A percentile compares a stretch with the other conserved stretches of the same genome.
Evolutionary conservation across 2,329 filamentous ascomycete species (phyloP).

Genomic region (Chrysoporthe austroafricana): DNA sequence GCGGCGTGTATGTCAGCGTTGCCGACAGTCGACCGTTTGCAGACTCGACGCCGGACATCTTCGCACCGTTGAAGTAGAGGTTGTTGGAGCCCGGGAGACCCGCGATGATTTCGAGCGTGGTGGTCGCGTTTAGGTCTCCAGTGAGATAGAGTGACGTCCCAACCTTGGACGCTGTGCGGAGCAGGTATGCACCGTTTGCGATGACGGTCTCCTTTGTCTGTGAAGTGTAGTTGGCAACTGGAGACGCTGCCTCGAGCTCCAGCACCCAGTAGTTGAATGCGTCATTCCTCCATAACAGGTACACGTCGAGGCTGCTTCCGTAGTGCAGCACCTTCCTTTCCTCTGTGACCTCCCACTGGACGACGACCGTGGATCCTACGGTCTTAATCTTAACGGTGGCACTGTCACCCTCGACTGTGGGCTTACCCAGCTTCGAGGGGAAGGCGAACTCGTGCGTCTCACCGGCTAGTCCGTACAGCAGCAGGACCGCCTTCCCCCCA

Average conservation of each 20-base stretch:
- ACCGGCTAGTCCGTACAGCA: slow-evolving; percentile 65
- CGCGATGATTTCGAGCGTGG: slow-evolving; percentile 69
- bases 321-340: slow-evolving; percentile 39
- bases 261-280: slow-evolving; percentile 73
- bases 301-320: slow-evolving; percentile 45
- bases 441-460: slow-evolving; percentile 68
- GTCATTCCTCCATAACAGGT: slow-evolving; percentile 59
- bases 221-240: slow-evolving; percentile 38
- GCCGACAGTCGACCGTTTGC: slow-evolving; percentile 49
- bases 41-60: slow-evolving; percentile 36
- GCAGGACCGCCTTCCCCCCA: slow-evolving; percentile 58
- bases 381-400: slow-evolving; percentile 33
- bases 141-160: slow-evolving; percentile 63
- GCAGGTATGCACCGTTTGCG: slow-evolving; percentile 65
- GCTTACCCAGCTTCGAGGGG: slow-evolving; percentile 25
- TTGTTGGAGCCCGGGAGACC: slow-evolving; percentile 53
- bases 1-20: slow-evolving; percentile 49
- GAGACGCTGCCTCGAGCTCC: slow-evolving; percentile 45
- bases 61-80: slow-evolving; percentile 48
- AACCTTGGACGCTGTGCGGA: slow-evolving; percentile 61
- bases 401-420: slow-evolving; percentile 30
- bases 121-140: slow-evolving; percentile 74
- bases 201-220: slow-evolving; percentile 50
- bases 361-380: slow-evolving; percentile 30
- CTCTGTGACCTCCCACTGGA: slow-evolving; percentile 39